Percentiles rank a stretch among this genome's conserved stretches.
Evolutionary conservation across 2,329 filamentous ascomycete genomes (phyloP).

Genomic region (Colletotrichum abscissum): DNA sequence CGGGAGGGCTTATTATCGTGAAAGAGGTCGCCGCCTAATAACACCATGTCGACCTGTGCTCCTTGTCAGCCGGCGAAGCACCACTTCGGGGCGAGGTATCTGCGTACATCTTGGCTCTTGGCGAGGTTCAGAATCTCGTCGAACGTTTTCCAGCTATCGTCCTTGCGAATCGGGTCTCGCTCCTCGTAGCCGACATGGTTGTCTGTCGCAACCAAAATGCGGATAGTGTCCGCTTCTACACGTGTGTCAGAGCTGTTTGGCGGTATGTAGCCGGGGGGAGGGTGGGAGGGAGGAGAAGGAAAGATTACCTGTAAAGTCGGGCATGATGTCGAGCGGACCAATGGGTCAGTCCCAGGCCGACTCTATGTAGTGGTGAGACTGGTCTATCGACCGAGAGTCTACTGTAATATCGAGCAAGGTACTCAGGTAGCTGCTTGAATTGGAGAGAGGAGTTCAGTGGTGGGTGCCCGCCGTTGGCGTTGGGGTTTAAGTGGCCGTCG

Average conservation of each 20-base stretch:
- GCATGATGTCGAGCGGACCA: constrained; percentile 13
- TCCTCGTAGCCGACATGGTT: constrained; percentile 98
- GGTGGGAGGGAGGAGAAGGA: not conserved
- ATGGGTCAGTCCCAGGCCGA: not conserved
- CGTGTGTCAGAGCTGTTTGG: not conserved
- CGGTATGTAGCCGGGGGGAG: not conserved
- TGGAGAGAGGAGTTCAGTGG: not conserved
- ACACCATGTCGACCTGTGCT: constrained; percentile 87
- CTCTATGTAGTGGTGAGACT: not conserved
- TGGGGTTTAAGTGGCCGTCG: constrained; percentile 10
- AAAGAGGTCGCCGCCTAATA: constrained; percentile 94
- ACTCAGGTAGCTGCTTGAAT: not conserved
- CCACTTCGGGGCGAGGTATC: not conserved
- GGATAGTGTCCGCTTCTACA: constrained; percentile 82
- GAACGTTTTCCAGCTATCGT: constrained; percentile 97
- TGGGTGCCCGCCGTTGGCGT: not conserved
- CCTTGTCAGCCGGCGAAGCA: not conserved
- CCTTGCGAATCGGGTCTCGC: constrained; percentile 90
- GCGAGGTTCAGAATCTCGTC: constrained; percentile 95
- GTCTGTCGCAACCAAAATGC: constrained; percentile 93
- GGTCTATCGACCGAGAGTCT: not conserved
- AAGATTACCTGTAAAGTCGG: constrained; percentile 28
- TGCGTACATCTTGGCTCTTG: constrained; percentile 78
- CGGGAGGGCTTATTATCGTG: constrained; percentile 98
- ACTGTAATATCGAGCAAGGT: not conserved